These are phyloP conservation scores for Phallus indusiatus DNA, from an alignment of 768 basidiomycete species.

Conservation along the genomic window DNA sequence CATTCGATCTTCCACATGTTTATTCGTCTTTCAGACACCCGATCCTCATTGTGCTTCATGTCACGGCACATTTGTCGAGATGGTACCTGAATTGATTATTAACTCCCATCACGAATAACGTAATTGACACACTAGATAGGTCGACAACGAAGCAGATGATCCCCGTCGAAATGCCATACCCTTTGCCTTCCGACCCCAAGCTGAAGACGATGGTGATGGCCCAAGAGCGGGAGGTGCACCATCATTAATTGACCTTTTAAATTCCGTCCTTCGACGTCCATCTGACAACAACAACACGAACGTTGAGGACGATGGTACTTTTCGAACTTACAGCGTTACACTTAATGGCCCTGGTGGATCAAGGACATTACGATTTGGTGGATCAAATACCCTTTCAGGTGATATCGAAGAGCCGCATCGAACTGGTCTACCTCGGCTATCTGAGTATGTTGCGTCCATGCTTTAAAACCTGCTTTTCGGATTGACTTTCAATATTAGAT, in stretches of 20 bases:
- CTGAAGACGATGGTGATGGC: background rate
- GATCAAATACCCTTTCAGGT: background rate
- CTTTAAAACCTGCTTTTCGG: background rate
- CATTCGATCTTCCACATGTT: constrained; percentile 8
- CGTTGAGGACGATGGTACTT: background rate
- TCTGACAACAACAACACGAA: background rate
- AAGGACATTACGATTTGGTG: constrained; percentile 6
- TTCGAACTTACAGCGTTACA: constrained; percentile 1
- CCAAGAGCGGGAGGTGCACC: background rate
- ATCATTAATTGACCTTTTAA: background rate
- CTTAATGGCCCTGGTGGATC: constrained; percentile 2
- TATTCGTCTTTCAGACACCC: constrained; percentile 42
- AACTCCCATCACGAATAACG: background rate
- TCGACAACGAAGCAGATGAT: constrained; percentile 68
- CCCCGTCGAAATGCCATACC: constrained; percentile 39
- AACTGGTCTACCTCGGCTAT: background rate
- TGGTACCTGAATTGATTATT: constrained; percentile 31
- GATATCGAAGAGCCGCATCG: background rate
- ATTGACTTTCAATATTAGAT: background rate
- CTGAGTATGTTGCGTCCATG: constrained; percentile 2
- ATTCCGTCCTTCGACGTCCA: background rate
- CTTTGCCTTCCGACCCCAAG: background rate
- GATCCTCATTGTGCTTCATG: constrained; percentile 81
- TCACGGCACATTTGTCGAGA: constrained; percentile 74
- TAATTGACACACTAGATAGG: constrained; percentile 29